phyloP scores from a whole-genome alignment of 2,329 filamentous ascomycete species.

The Neonectria coccinea region DNA sequence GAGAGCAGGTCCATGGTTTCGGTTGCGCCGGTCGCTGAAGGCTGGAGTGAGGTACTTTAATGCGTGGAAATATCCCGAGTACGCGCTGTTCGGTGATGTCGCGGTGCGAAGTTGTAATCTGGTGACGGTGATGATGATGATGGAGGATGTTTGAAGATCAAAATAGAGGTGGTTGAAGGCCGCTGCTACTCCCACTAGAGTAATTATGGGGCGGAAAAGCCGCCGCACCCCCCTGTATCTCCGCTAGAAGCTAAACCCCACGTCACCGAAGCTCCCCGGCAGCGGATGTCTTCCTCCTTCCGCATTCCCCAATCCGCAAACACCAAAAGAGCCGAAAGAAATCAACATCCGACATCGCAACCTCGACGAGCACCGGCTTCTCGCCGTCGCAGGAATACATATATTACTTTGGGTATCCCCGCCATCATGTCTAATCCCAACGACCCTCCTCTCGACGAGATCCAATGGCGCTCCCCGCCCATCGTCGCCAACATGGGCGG shows the following conservation, averaged over 20 bases:
- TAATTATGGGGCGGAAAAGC: conserved; percentile 29
- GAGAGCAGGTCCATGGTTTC: conserved; percentile 89
- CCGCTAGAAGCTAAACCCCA: conserved; percentile 37
- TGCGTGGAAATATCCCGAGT: no score
- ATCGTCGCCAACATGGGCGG: conserved; percentile 64
- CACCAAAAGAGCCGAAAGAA: conserved; percentile 4
- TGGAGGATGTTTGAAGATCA: not conserved
- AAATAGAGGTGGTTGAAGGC: not conserved
- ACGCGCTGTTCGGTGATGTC: not conserved
- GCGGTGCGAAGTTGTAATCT: not conserved
- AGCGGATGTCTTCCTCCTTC: conserved; percentile 5
- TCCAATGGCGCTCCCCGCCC: conserved; percentile 71
- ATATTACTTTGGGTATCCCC: not conserved
- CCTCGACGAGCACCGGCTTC: not conserved
- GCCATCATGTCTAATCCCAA: conserved; percentile 57
- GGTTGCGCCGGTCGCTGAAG: conserved; percentile 1
- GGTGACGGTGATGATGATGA: not conserved
- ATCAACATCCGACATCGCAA: conserved; percentile 7
- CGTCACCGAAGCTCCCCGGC: conserved; percentile 30
- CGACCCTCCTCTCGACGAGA: conserved; percentile 72
- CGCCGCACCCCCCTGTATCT: not conserved
- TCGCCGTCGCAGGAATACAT: not conserved
- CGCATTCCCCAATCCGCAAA: conserved; percentile 6
- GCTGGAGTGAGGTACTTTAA: not conserved
- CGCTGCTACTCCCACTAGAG: conserved; percentile 16